These are phyloP conservation scores for Nakataea oryzae DNA, from an alignment of 2,329 filamentous ascomycete species.

Conservation along the genomic window DNA sequence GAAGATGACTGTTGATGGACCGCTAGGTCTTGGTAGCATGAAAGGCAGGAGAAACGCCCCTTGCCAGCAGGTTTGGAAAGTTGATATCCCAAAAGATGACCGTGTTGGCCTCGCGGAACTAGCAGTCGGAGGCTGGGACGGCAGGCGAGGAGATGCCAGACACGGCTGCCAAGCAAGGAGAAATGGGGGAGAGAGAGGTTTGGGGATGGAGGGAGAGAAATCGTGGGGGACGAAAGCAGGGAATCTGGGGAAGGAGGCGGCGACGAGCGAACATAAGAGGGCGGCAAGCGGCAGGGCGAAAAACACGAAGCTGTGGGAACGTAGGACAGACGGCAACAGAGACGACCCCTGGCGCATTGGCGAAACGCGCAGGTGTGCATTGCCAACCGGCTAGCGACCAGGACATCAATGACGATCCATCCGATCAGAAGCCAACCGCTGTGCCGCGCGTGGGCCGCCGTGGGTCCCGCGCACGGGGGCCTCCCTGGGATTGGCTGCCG, in stretches of 20 bases:
- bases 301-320: too few species aligned
- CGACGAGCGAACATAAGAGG: neutral
- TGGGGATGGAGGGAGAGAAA: neutral
- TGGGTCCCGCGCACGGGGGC: neutral
- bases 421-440: neutral
- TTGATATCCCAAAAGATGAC: neutral
- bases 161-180: neutral
- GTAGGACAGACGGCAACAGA: neutral
- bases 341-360: neutral
- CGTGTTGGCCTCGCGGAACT: neutral
- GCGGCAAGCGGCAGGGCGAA: too few species aligned
- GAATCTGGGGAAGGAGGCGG: neutral
- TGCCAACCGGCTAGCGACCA: neutral
- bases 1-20: neutral
- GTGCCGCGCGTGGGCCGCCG: neutral
- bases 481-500: neutral
- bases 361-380: neutral
- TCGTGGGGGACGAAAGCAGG: neutral
- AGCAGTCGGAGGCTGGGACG: neutral
- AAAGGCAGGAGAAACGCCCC: constrained; percentile 1
- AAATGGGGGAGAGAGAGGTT: neutral
- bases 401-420: neutral
- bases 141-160: neutral
- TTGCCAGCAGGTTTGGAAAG: neutral
- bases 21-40: neutral